These are phyloP conservation scores for Anisodus tanguticus DNA, from an alignment of 257 asterid species.

Conservation along the genomic window DNA sequence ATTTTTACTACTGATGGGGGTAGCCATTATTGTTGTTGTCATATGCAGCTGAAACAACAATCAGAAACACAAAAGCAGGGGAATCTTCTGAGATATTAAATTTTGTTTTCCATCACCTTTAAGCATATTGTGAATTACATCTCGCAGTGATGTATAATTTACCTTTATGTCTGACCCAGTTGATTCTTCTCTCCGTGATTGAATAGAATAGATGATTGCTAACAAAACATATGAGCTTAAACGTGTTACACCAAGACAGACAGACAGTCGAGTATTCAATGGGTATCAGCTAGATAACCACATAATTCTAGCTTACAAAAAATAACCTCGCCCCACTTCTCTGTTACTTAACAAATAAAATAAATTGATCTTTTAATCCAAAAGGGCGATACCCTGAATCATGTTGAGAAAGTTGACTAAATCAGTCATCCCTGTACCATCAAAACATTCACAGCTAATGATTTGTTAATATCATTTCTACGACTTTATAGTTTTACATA, in stretches of 20 bases:
- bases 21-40: too few species aligned
- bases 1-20: background rate
- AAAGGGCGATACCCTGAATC: background rate
- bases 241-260: background rate
- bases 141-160: too few species aligned
- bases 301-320: background rate
- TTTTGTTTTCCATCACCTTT: background rate
- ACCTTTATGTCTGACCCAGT: background rate
- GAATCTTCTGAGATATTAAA: conserved; percentile 1
- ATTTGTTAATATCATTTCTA: background rate
- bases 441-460: background rate
- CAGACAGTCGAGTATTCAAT: background rate
- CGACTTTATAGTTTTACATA: background rate
- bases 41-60: conserved; percentile 3
- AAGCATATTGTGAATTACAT: conserved; percentile 21
- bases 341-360: background rate
- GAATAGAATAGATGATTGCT: conserved; percentile 2
- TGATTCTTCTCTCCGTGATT: background rate
- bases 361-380: background rate
- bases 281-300: background rate
- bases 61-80: background rate
- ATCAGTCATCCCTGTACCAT: background rate
- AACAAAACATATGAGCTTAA: background rate
- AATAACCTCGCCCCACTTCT: background rate
- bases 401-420: background rate